Evolutionary conservation across 2,329 filamentous ascomycete genomes (phyloP), one percentile per base, ranked within the genome.

Genomic region (Aspergillus sp.): DNA sequence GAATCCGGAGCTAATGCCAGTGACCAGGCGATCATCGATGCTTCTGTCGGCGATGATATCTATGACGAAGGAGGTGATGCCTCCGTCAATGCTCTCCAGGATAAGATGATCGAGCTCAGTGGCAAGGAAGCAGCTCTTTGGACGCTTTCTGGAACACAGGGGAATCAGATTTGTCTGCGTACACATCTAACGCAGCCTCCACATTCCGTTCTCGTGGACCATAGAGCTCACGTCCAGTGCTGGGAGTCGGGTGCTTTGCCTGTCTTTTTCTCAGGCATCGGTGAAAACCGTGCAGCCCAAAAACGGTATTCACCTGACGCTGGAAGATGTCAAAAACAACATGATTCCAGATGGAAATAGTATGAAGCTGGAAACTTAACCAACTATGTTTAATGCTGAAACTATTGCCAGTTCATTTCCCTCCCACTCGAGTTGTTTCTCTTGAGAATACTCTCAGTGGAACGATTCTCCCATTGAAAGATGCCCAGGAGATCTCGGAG

Each of bases 91-190:
- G 46, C 48, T 5, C 58, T 67, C 26, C 56, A 68, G 44, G 45
- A 56, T 12, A 56, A 59, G 27, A 48, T 68, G 31, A 52, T 57
- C 5, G 48, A 49, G 12, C 41, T 67, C 2, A 61, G 61, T 2
- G 65, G 65, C 26, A 62, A 61, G 42, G 61, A 67, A 40, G 59
- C 56, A 7, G 58, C 56, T 1, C 48, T 68, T 4, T 64, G 62
- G 45, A 55, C 59, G 19, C 43, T 65, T 11, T 66, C 65, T 6
- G 62, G 65, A 2, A 69, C 65, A n/a, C 65, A 66, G 64, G 63
- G 64, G n/a, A 69, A 69, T 44, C 64, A 68, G 49, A 58, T 69
- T 36, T 58, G 58, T 29, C 36, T 68, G 10, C 59, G 65, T 1
- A 54, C 57, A 4, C 59, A 62, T 44, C 52, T 69, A 5, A 45